Percentiles rank a stretch among this genome's conserved stretches.
Evolutionary conservation across 2,329 filamentous ascomycete species (phyloP).

Genomic region (Didymella pomorum): DNA sequence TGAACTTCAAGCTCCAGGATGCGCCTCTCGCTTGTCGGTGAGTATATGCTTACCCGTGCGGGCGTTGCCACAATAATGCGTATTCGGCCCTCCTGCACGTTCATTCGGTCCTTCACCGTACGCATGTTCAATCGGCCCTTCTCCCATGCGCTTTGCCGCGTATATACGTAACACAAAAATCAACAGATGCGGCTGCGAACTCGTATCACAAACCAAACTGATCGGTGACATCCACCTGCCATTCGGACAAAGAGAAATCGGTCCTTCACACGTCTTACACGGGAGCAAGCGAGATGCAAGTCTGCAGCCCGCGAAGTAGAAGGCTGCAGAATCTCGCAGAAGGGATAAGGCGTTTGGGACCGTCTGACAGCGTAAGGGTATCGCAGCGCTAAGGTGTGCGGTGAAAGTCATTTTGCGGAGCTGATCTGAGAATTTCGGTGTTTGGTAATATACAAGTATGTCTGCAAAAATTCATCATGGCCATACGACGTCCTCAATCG

Average conservation of each 20-base stretch:
- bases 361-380: too few species aligned
- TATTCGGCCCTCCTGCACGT: neutral
- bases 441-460: too few species aligned
- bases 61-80: neutral
- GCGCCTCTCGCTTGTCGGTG: too few species aligned
- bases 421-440: too few species aligned
- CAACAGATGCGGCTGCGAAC: neutral
- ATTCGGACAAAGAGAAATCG: neutral
- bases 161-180: neutral
- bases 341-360: too few species aligned
- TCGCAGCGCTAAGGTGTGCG: too few species aligned
- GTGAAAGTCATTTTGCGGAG: too few species aligned
- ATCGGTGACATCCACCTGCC: neutral
- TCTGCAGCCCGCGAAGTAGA: too few species aligned
- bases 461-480: too few species aligned
- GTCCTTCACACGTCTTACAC: neutral
- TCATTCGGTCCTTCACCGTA: neutral
- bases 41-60: neutral
- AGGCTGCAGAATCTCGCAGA: neutral
- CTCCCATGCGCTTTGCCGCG: too few species aligned
- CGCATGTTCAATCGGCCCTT: neutral
- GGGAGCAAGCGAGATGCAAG: conserved; percentile 1
- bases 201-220: neutral
- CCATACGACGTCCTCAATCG: too few species aligned
- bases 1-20: neutral